Evolutionary conservation across 805 yeast species (phyloP), one percentile per base, ranked within the genome.

Genomic region (Candida railenensis): DNA sequence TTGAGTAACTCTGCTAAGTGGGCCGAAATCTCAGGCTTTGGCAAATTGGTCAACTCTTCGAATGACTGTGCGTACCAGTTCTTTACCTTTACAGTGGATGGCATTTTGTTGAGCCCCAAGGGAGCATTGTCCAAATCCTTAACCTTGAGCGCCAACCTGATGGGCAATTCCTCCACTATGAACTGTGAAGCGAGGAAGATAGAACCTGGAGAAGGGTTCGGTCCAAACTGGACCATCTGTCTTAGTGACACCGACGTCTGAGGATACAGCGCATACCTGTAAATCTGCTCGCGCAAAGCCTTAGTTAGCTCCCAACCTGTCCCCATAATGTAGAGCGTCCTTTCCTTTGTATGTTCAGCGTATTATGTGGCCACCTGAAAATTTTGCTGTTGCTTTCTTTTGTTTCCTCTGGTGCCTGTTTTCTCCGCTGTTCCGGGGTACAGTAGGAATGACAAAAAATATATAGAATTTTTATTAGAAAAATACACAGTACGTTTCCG

Each of bases 21-120:
- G 15, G 61, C 70, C 40, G 70, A 67, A 39, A 83, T 69, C 28
- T 57, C 58, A 1, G 92, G 92, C 47, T 77, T 76, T 11, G 81
- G 79, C 37, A 90, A 65, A 11, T 74, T 63, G n/a, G 85, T 81
- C 53, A 89, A 75, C 59, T 89, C 92, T 55, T 89, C 90, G 63
- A 90, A 90, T 7, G 92, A 83, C 61, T 89, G 94, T 1, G 91
- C 91, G 62, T 89, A 90, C 96, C 97, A 90, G 60, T 89, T 81
- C 49, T 83, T 78, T 15, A 89, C 96, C 52, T 82, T 77, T 43
- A 78, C 70, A 42, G 91, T 88, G 2, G 89, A 82, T 1, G 89
- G 89, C 81, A 84, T 84, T 25, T 82, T 73, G 53, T 75, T 77
- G 45, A 90, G 73, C 0, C 89, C 90, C 54, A 82, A 74, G 0